Conservation (phyloP, 129 eudicot genomes). For the Kitagawia praeruptora region DNA sequence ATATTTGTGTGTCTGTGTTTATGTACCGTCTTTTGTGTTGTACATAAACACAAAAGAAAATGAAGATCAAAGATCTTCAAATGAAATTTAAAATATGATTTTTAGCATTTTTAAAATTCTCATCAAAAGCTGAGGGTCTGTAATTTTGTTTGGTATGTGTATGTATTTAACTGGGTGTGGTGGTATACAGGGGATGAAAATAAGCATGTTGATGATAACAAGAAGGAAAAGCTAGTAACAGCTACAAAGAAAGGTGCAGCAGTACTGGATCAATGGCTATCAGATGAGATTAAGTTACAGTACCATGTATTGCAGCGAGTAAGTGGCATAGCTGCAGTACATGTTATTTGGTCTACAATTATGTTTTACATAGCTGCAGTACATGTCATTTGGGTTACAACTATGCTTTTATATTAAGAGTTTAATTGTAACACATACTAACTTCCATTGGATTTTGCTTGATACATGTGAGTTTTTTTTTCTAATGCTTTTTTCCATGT, state of each 20-base stretch:
- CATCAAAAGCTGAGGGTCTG: neutral
- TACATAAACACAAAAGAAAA: neutral
- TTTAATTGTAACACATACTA: neutral
- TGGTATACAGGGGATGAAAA: conserved; percentile 33
- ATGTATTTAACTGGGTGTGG: neutral
- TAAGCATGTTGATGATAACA: conserved; percentile 22
- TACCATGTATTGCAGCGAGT: conserved; percentile 87
- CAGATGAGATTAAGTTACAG: conserved; percentile 63
- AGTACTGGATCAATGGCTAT: conserved; percentile 72
- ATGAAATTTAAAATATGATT: neutral
- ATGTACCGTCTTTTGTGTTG: neutral
- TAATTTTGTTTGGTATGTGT: neutral
- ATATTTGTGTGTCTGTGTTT: neutral
- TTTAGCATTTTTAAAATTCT: neutral
- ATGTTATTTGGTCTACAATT: neutral
- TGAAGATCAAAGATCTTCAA: neutral
- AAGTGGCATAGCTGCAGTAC: conserved; percentile 7
- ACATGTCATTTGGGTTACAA: neutral
- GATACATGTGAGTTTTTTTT: neutral
- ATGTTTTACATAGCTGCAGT: neutral
- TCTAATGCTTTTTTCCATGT: conserved; percentile 4
- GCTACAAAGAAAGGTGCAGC: conserved; percentile 93
- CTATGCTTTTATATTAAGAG: neutral
- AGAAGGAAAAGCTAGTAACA: conserved; percentile 58
- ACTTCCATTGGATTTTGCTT: neutral